These are phyloP conservation scores for Fusarium sp. DNA, from an alignment of 2,329 filamentous ascomycete genomes.

Conservation along the genomic window DNA sequence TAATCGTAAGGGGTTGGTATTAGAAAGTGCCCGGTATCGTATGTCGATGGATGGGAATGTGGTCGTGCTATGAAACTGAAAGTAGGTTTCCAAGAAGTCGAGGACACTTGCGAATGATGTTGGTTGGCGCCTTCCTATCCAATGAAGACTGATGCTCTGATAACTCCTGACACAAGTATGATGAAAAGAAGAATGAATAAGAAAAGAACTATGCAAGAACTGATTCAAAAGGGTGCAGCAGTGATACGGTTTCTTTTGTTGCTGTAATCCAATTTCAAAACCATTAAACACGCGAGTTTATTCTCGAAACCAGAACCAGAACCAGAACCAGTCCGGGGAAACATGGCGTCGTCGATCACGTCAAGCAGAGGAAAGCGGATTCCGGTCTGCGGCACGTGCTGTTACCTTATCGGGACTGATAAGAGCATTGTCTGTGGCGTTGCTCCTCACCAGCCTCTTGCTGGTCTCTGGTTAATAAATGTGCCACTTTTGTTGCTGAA, in stretches of 20 bases:
- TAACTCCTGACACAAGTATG: constrained; percentile 1
- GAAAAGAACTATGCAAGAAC: constrained; percentile 9
- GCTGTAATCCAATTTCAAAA: constrained; percentile 24
- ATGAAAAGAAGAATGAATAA: constrained; percentile 17
- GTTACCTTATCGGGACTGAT: constrained; percentile 42
- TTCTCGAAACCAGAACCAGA: constrained; percentile 18
- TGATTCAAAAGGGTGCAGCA: constrained; percentile 1
- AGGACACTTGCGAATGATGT: constrained; percentile 29
- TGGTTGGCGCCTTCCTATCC: constrained; percentile 28
- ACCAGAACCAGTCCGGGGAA: constrained; percentile 34
- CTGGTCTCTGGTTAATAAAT: neutral
- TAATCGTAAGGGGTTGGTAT: neutral
- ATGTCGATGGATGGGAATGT: constrained; percentile 15
- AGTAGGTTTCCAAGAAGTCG: constrained; percentile 12
- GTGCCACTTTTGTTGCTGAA: neutral
- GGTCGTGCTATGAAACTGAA: constrained; percentile 18
- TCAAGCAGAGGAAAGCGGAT: constrained; percentile 33
- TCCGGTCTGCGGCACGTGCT: constrained; percentile 42
- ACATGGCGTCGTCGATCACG: constrained; percentile 44
- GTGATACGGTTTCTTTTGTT: constrained; percentile 13
- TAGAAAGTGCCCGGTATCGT: neutral
- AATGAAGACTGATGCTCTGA: constrained; percentile 33
- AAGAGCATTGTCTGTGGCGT: constrained; percentile 15
- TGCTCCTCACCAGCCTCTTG: neutral
- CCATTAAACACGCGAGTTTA: constrained; percentile 36